Base-by-base conservation (phyloP, 768 basidiomycete genomes). In the Amanita muscaria region DNA sequence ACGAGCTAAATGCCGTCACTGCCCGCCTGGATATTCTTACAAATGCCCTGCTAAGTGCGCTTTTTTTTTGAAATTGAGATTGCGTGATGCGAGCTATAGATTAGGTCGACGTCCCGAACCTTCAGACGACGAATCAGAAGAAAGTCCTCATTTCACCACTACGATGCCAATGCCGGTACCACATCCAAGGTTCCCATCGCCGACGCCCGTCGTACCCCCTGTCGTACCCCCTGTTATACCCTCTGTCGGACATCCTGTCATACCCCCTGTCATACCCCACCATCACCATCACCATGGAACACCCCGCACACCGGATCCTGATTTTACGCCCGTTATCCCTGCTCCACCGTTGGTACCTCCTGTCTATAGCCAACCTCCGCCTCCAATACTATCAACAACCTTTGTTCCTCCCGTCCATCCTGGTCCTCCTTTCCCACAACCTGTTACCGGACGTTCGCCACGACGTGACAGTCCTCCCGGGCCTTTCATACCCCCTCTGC, bases 1-100 rank as follows among this genome's bases (percentile, higher is more conserved):
- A 74, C 3, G 88, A 89, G 56, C 62, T 90, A 30, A 71, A 71
- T 14, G 76, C 74, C 7, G 76, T 91, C 6, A 66, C 76, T 33
- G 77, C 76, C 14, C 74, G 83, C 9, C 66, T 90, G 5, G 68
- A 71, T 24, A 67, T 73, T 34, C 49, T 80, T 7, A 61, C 70
- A 40, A 51, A 66, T 47, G 59, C 60, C 33, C 55, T 71, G 42
- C 63, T 62, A 27, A 49, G 56, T 46, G 31, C 21, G 36, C 31
- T 7, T 14, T 18, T 16, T n/a, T 23, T 11, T 14, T 18, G n/a
- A 4, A 24, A 29, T 19, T 18, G 22, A 36, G 5, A 19, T 16
- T 23, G n/a, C 15, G 9, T 19, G 11, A 24, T 18, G 22, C 12
- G 6, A 36, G n/a, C 15, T n/a, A 19, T 36, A 18, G 11, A 11